phyloP scores from a whole-genome alignment of 306 rosid species.

The Begonia masoniana region DNA sequence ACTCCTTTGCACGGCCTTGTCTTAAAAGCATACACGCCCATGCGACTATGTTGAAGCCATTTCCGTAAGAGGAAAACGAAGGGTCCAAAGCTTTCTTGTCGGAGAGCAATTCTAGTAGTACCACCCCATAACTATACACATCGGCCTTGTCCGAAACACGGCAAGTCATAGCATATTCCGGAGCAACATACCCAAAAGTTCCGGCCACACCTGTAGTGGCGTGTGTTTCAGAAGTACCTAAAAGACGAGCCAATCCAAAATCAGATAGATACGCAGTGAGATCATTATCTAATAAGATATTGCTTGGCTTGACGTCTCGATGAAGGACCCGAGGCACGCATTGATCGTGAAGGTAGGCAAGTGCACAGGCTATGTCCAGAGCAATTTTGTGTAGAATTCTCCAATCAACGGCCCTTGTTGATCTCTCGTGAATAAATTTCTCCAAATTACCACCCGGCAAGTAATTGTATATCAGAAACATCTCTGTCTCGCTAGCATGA shows the following conservation, averaged over 20 bases:
- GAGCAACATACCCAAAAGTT: conserved; percentile 92
- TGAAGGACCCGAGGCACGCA: conserved; percentile 93
- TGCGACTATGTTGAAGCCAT: conserved; percentile 88
- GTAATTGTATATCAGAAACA: conserved; percentile 82
- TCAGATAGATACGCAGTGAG: conserved; percentile 79
- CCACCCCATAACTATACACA: conserved; percentile 94
- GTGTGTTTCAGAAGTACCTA: conserved; percentile 93
- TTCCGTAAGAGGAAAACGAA: conserved; percentile 71
- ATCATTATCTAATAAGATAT: conserved; percentile 81
- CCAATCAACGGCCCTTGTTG: conserved; percentile 83
- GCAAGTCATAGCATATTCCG: conserved; percentile 94
- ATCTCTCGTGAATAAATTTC: conserved; percentile 80
- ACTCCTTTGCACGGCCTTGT: conserved; percentile 80
- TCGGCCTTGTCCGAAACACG: conserved; percentile 95
- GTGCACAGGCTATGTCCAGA: conserved; percentile 78
- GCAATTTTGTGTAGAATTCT: conserved; percentile 89
- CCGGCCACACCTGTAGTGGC: conserved; percentile 98
- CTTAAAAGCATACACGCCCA: conserved; percentile 83
- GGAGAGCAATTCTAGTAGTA: conserved; percentile 78
- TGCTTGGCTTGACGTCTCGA: conserved; percentile 93
- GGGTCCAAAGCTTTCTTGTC: conserved; percentile 94
- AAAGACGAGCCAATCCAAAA: conserved; percentile 91
- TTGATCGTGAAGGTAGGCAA: conserved; percentile 77
- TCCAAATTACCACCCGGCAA: conserved; percentile 88
- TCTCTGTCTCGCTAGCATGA: conserved; percentile 88